A percentile compares a stretch with the other conserved stretches of the same genome.
Conservation (phyloP, 148 eudicot genomes). For the Camellia granthamiana region DNA sequence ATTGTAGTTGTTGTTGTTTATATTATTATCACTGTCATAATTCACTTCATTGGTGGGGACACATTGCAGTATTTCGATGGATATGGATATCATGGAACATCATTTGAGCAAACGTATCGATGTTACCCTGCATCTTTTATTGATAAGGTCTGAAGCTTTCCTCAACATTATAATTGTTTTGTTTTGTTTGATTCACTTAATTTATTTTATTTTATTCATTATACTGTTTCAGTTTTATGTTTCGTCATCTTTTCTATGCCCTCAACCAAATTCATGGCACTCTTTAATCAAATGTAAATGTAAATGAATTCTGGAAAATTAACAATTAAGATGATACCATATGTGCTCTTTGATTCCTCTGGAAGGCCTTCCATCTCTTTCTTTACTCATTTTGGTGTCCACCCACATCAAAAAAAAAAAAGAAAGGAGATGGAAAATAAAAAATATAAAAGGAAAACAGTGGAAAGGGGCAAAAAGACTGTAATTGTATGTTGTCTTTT, state of each 20-base stretch:
- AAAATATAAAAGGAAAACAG: neutral
- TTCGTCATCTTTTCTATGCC: neutral
- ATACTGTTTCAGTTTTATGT: neutral
- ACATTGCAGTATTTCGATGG: conserved; percentile 60
- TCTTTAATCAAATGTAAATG: neutral
- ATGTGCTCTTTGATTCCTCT: neutral
- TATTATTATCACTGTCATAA: neutral
- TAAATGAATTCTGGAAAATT: neutral
- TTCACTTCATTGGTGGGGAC: neutral
- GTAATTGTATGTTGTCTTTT: neutral
- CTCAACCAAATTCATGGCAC: neutral
- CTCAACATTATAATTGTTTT: neutral
- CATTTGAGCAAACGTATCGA: conserved; percentile 81
- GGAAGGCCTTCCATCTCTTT: neutral
- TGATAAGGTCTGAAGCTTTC: conserved; percentile 57
- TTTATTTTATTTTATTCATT: neutral
- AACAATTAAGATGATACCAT: neutral
- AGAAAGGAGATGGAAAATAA: neutral
- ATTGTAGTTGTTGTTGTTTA: neutral
- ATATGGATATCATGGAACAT: conserved; percentile 72
- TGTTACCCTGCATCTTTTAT: conserved; percentile 92
- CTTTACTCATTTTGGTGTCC: neutral
- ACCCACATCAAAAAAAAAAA: too few relatives aligned
- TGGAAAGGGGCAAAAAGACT: too few relatives aligned
- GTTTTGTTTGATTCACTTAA: neutral